phyloP scores from a whole-genome alignment of 805 yeast genomes.

The Wickerhamiella domercqiae region DNA sequence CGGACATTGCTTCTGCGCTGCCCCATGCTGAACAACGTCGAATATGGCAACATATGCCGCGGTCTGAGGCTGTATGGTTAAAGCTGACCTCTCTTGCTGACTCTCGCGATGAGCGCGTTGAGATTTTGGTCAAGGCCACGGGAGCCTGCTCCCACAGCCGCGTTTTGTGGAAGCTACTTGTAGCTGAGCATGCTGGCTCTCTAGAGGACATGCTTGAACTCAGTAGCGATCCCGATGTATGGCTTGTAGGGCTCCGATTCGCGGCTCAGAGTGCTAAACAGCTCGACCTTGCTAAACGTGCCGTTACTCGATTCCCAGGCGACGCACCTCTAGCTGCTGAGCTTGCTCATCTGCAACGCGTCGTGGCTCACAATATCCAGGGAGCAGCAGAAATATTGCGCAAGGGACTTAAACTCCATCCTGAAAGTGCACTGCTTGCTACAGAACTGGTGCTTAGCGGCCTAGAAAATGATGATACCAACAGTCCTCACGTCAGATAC shows the following conservation, averaged over 20 bases:
- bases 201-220: neutral
- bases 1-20: neutral
- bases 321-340: too few species aligned
- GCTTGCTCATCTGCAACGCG: neutral
- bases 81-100: too few species aligned
- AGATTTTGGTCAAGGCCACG: too few species aligned
- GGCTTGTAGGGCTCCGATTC: neutral
- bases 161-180: constrained; percentile 9
- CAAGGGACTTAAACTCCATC: neutral
- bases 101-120: too few species aligned
- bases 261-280: too few species aligned
- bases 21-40: neutral
- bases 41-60: neutral
- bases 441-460: too few species aligned
- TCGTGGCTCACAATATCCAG: too few species aligned
- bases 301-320: too few species aligned
- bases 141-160: too few species aligned
- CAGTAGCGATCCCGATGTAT: neutral
- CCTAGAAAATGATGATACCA: neutral
- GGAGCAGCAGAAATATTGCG: too few species aligned
- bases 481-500: neutral
- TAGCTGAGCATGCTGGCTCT: constrained; percentile 1
- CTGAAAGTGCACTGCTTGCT: neutral
- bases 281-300: too few species aligned
- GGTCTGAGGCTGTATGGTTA: neutral